Percentiles rank a stretch among this genome's conserved stretches.
phyloP scores from a whole-genome alignment of 2,329 filamentous ascomycete genomes.

The Ascochyta lentis region DNA sequence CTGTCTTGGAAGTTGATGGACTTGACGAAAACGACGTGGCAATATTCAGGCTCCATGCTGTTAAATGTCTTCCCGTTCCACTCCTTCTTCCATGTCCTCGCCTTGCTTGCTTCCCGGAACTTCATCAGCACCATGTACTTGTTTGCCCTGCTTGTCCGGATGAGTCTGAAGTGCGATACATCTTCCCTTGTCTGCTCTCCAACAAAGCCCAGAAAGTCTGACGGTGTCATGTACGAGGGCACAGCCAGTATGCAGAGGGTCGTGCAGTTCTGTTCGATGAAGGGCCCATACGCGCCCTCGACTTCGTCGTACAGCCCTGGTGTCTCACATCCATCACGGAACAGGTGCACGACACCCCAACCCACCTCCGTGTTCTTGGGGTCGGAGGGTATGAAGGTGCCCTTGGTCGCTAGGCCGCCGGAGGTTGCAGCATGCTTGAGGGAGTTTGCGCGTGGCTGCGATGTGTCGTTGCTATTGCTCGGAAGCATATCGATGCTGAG shows the following conservation, averaged over 20 bases:
- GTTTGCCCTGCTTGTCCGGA: slow-evolving; percentile 86
- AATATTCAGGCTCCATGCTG: slow-evolving; percentile 91
- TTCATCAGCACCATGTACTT: slow-evolving; percentile 96
- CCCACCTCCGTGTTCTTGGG: slow-evolving; percentile 77
- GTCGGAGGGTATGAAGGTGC: slow-evolving; percentile 74
- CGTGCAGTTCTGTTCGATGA: slow-evolving; percentile 72
- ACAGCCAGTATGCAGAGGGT: slow-evolving; percentile 94
- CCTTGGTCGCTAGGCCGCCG: slow-evolving; percentile 78
- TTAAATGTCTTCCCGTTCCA: slow-evolving; percentile 96
- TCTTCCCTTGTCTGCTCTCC: slow-evolving; percentile 85
- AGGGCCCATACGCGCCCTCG: slow-evolving; percentile 38
- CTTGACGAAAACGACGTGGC: slow-evolving; percentile 93
- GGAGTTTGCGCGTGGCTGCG: slow-evolving; percentile 41
- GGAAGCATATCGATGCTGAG: slow-evolving; percentile 78
- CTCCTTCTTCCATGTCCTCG: slow-evolving; percentile 79
- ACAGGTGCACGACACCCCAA: slow-evolving; percentile 94
- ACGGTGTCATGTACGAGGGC: slow-evolving; percentile 89
- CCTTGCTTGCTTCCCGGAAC: slow-evolving; percentile 77
- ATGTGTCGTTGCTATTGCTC: slow-evolving; percentile 32
- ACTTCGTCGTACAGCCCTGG: slow-evolving; percentile 63
- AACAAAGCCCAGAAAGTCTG: slow-evolving; percentile 89
- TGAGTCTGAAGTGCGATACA: slow-evolving; percentile 93
- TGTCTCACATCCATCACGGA: slow-evolving; percentile 81
- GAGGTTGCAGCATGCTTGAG: slow-evolving; percentile 46
- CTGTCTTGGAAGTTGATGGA: slow-evolving; percentile 84